phyloP scores from a whole-genome alignment of 2,329 filamentous ascomycete species.

The Cordyceps cicadae region DNA sequence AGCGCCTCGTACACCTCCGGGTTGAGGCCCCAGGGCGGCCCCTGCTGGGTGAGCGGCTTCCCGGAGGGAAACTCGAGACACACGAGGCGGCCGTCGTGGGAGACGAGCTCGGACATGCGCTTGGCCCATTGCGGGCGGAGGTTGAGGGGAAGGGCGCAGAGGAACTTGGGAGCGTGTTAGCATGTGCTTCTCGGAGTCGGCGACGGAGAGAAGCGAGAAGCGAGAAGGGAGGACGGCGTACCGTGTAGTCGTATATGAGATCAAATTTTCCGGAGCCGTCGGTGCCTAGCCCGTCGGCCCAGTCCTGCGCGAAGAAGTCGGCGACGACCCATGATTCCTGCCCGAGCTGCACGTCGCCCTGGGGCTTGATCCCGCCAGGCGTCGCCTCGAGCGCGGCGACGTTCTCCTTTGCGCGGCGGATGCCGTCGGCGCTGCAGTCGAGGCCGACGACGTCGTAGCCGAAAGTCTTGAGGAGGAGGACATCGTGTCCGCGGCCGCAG shows the following conservation, averaged over 20 bases:
- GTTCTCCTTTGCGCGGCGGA: slow-evolving; percentile 38
- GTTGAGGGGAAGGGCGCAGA: slow-evolving; percentile 51
- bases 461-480: slow-evolving; percentile 62
- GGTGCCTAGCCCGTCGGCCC: slow-evolving; percentile 36
- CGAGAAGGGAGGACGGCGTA: slow-evolving; percentile 24
- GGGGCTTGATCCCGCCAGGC: slow-evolving; percentile 28
- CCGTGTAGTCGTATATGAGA: slow-evolving; percentile 56
- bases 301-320: slow-evolving; percentile 60
- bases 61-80: slow-evolving; percentile 72
- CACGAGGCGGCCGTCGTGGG: slow-evolving; percentile 42
- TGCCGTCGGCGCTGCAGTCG: slow-evolving; percentile 49
- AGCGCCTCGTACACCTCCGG: slow-evolving; percentile 65
- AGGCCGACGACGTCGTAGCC: slow-evolving; percentile 73
- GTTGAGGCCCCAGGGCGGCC: slow-evolving; percentile 66
- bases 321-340: slow-evolving; percentile 47
- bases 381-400: slow-evolving; percentile 31
- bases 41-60: slow-evolving; percentile 55
- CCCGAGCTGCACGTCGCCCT: slow-evolving; percentile 37
- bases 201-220: neutral
- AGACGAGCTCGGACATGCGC: slow-evolving; percentile 42
- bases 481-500: slow-evolving; percentile 76
- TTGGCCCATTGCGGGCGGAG: slow-evolving; percentile 46
- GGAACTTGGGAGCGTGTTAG: slow-evolving; percentile 38
- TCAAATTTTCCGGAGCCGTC: slow-evolving; percentile 49
- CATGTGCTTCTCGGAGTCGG: neutral